These are phyloP conservation scores for Tetrapisispora taiwanensis DNA, from an alignment of 805 yeast genomes.

Conservation along the genomic window DNA sequence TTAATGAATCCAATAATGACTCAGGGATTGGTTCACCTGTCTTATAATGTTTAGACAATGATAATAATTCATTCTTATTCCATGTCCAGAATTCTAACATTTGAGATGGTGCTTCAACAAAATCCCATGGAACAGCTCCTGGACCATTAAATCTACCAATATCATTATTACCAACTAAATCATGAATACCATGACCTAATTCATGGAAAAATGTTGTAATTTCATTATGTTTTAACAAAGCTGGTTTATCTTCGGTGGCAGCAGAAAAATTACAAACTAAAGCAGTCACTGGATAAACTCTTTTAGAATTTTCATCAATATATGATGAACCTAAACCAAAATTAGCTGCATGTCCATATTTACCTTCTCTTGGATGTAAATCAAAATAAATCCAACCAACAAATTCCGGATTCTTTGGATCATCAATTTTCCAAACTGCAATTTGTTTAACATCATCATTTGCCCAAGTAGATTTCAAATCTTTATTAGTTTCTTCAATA, in stretches of 20 bases:
- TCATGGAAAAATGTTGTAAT: conserved; percentile 83
- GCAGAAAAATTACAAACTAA: conserved; percentile 78
- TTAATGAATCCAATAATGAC: conserved; percentile 45
- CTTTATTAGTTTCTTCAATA: conserved; percentile 36
- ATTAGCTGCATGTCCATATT: conserved; percentile 84
- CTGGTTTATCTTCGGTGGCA: conserved; percentile 59
- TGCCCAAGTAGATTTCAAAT: conserved; percentile 45
- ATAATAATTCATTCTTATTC: conserved; percentile 50
- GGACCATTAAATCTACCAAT: conserved; percentile 63
- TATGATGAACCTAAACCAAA: conserved; percentile 59
- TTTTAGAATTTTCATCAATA: conserved; percentile 36
- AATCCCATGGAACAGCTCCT: conserved; percentile 70
- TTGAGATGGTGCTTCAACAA: conserved; percentile 88
- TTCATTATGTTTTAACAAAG: conserved; percentile 66
- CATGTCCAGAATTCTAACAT: conserved; percentile 85
- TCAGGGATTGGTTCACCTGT: conserved; percentile 50
- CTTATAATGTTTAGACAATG: conserved; percentile 56
- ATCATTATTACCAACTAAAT: conserved; percentile 54
- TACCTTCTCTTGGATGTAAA: conserved; percentile 76
- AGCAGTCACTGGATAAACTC: conserved; percentile 61
- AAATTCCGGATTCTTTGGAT: conserved; percentile 40
- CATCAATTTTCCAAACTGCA: conserved; percentile 58
- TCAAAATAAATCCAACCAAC: conserved; percentile 75
- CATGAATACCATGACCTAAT: conserved; percentile 83
- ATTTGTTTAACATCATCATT: conserved; percentile 68